A percentile compares a stretch with the other conserved stretches of the same genome.
Conservation (phyloP, 768 basidiomycete genomes). For the Mrakia frigida region DNA sequence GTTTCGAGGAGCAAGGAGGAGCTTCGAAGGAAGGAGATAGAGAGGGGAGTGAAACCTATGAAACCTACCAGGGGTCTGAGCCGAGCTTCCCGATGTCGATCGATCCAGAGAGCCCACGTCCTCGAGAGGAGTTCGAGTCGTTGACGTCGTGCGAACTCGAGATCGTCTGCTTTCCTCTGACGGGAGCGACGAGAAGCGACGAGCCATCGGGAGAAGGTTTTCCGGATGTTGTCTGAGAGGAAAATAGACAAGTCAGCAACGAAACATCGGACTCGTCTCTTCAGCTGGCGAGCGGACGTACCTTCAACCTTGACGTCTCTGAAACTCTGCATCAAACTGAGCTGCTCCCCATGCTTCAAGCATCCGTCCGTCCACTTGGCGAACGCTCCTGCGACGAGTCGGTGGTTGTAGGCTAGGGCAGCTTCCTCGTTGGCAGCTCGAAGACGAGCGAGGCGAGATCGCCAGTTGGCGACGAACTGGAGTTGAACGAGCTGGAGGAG, state of each 20-base stretch:
- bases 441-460: constrained; percentile 1
- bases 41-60: background rate
- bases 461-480: background rate
- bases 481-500: background rate
- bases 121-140: constrained; percentile 52
- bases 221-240: background rate
- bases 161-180: constrained; percentile 58
- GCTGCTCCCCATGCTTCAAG: constrained; percentile 61
- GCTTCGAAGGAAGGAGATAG: constrained; percentile 13
- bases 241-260: background rate
- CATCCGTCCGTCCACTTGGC: constrained; percentile 64
- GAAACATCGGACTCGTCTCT: too few relatives aligned
- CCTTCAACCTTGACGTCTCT: constrained; percentile 75
- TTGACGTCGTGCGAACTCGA: constrained; percentile 60
- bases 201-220: constrained; percentile 14
- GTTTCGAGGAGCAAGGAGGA: background rate
- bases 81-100: constrained; percentile 49
- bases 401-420: background rate
- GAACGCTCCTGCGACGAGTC: constrained; percentile 47
- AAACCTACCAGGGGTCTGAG: background rate
- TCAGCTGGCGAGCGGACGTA: constrained; percentile 40
- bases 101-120: constrained; percentile 77
- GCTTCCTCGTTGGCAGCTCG: background rate
- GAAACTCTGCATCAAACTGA: constrained; percentile 78
- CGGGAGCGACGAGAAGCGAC: background rate